Evolutionary conservation across 305 asterid genomes (phyloP), one percentile per base, ranked within the genome.

Genomic region (Solanum hybrid): DNA sequence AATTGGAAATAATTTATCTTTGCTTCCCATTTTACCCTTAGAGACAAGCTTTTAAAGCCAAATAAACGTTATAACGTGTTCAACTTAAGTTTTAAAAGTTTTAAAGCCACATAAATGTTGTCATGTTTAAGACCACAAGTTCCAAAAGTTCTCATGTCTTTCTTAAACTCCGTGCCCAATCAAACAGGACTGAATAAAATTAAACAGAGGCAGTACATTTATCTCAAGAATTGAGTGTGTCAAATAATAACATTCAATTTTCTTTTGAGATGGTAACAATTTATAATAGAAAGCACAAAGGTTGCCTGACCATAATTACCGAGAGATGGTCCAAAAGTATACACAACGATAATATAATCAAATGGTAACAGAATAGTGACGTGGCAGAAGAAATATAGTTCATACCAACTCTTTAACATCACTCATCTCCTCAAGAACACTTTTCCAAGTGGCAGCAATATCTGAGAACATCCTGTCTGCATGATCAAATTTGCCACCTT

Each of bases 341-440:
- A 78, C 51, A 35, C 84, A 35, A 78, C 9, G 17, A 35, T 35
- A 35, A 75, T 31, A 78, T 78, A 78, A 34, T 78, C 40, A 51
- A 56, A 85, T 56, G n/a, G 76, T 10, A 56, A 85, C 40, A 85
- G 75, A 26, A 10, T 31, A 29, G 64, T 56, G 45, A 31, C 8
- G 75, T 51, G 66, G 64, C 35, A 84, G 22, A 51, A 56, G 87
- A 31, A 36, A 32, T 60, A 90, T 89, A 92, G 89, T 34, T 51
- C 79, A 86, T 95, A 97, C 99, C 99, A 97, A 90, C 91, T 97
- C 99, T 91, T 97, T 97, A 86, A 96, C 98, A 87, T 97, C 99
- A 91, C 99, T 97, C 99, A 97, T 97, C 93, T 97, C 99, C 94
- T 96, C 99, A 34, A 96, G 96, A 93, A 97, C 98, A 90, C 99